Evolutionary conservation across 495 filamentous ascomycete genomes (phyloP).

Genomic region (Podospora appendiculata): DNA sequence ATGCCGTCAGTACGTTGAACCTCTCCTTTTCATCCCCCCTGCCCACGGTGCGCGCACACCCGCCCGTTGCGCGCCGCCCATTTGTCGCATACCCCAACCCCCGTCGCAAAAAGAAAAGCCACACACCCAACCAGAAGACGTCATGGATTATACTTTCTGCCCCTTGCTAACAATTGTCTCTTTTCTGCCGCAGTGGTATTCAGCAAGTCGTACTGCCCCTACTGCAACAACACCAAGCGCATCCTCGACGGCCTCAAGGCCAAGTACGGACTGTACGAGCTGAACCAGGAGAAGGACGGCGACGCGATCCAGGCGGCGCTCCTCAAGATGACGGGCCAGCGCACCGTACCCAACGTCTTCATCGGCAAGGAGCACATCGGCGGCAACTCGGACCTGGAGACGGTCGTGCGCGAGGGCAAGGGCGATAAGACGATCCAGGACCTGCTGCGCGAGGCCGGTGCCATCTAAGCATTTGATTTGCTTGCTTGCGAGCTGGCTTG

Average conservation of each 20-base stretch:
- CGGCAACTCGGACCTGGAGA: slow-evolving; percentile 91
- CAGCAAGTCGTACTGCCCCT: slow-evolving; percentile 95
- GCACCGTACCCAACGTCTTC: slow-evolving; percentile 91
- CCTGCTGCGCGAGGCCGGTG: slow-evolving; percentile 26
- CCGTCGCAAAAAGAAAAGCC: neutral
- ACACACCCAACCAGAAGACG: neutral
- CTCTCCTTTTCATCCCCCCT: neutral
- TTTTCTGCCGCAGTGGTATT: slow-evolving; percentile 63
- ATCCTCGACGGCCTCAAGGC: slow-evolving; percentile 62
- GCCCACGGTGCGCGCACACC: neutral
- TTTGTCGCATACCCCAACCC: neutral
- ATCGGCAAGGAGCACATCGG: slow-evolving; percentile 88
- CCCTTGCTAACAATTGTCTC: neutral
- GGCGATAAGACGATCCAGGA: slow-evolving; percentile 31
- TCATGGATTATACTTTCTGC: neutral
- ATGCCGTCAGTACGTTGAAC: slow-evolving; percentile 67
- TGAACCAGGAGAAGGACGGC: slow-evolving; percentile 82
- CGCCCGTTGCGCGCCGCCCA: neutral
- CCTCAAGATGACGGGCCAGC: slow-evolving; percentile 67
- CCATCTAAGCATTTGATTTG: neutral
- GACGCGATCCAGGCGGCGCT: slow-evolving; percentile 77
- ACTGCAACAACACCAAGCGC: slow-evolving; percentile 74
- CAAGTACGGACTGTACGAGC: slow-evolving; percentile 68
- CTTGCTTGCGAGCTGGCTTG: too few relatives aligned
- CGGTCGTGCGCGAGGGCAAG: slow-evolving; percentile 24